Evolutionary conservation across 257 asterid species (phyloP), one percentile per base, ranked within the genome.

Genomic region (Nicotiana paniculata): DNA sequence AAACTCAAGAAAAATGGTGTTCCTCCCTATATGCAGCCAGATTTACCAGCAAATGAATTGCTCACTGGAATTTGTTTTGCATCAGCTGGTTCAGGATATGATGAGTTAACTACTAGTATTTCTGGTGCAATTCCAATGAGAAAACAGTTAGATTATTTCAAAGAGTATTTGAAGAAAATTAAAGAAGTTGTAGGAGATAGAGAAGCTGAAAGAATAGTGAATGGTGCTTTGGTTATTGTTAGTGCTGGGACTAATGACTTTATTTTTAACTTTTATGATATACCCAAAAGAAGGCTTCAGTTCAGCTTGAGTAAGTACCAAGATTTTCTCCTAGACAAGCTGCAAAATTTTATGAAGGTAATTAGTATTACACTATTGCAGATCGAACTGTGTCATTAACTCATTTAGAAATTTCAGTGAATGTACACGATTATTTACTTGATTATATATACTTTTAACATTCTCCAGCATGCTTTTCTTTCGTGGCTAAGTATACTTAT

Each of bases 231-330:
- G 74, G 62, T 83, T 62, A 26, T 83, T 51, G 32, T 83, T 21
- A 77, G 85, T 57, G 82, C 85, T 24, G 85, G 85, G 2, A 83
- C 85, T 83, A 83, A 83, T 70, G 85, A 82, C 32, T 64, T 82
- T 16, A 35, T 46, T 13, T 62, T 62, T 61, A 58, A 82, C 7
- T 82, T 62, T 51, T 64, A 77, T 58, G 55, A 32, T 58, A 3
- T 65, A 6, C 81, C 85, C 8, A 46, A 26, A 21, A 64, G 85
- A 53, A 53, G 82, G 0, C 55, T 75, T 39, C 55, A 46, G 6
- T 72, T 72, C 64, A 75, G 32, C 64, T 62, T 75, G 32, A 39
- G 33, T 54, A 46, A 6, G 17, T 82, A 82, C 66, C 81, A 72
- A 61, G 65, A 74, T 43, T 82, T 75, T 48, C 55, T 82, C 13